A percentile compares a stretch with the other conserved stretches of the same genome.
Evolutionary conservation across 2,329 filamentous ascomycete genomes (phyloP).

Genomic region (Colletotrichum ledebouriae): DNA sequence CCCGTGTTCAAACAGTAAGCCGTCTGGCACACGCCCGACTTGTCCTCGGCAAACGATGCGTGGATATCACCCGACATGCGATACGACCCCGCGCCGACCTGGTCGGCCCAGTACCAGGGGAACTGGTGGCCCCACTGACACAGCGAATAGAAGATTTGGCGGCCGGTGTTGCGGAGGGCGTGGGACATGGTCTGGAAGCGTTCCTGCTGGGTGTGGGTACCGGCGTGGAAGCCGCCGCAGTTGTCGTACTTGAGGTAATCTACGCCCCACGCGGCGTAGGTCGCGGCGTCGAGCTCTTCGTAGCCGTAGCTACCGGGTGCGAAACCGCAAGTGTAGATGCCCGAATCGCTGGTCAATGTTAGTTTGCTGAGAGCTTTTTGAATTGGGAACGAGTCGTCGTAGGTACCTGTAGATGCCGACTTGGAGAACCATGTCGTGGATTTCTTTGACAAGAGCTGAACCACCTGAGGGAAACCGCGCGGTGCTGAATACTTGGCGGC

Average conservation of each 20-base stretch:
- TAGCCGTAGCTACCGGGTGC: constrained; percentile 46
- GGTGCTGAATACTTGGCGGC: constrained; percentile 16
- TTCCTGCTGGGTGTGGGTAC: constrained; percentile 61
- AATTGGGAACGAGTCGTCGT: background rate
- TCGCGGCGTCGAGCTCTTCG: constrained; percentile 65
- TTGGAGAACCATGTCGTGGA: constrained; percentile 62
- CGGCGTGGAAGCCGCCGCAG: constrained; percentile 62
- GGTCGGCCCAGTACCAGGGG: constrained; percentile 46
- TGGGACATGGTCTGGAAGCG: constrained; percentile 55
- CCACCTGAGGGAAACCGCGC: constrained; percentile 49
- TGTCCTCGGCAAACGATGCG: constrained; percentile 46
- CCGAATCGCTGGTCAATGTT: constrained; percentile 51
- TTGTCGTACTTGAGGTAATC: constrained; percentile 68
- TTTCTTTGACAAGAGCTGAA: constrained; percentile 57
- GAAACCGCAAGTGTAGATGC: constrained; percentile 59
- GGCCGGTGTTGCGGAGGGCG: constrained; percentile 50
- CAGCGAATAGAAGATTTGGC: constrained; percentile 51
- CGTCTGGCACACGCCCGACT: constrained; percentile 48
- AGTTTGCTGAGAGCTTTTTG: background rate
- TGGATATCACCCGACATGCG: constrained; percentile 52
- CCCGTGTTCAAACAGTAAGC: constrained; percentile 53
- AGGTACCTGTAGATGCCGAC: constrained; percentile 64
- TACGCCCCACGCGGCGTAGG: constrained; percentile 65
- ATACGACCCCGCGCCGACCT: constrained; percentile 48
- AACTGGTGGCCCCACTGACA: constrained; percentile 52